Percentiles rank a stretch among this genome's conserved stretches.
These are phyloP conservation scores for Macrocybe gigantea DNA, from an alignment of 768 basidiomycete species.

Conservation along the genomic window DNA sequence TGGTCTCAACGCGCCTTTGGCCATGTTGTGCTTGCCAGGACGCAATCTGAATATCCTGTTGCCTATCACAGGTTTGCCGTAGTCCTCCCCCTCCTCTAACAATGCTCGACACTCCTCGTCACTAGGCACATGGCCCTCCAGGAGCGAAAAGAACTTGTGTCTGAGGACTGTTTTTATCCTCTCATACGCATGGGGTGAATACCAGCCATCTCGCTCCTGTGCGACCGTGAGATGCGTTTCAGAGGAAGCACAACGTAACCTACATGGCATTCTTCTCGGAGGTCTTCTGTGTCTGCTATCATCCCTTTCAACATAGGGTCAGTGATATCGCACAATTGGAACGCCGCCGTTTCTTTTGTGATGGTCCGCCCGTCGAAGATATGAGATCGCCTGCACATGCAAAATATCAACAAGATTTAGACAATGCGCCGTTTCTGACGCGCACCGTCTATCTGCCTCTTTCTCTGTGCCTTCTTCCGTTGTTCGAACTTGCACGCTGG, in stretches of 20 bases:
- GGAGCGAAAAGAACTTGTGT: constrained; percentile 77
- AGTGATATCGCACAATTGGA: constrained; percentile 88
- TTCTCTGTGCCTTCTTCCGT: constrained; percentile 31
- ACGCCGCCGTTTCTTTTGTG: constrained; percentile 84
- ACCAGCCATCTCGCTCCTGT: constrained; percentile 90
- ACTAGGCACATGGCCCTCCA: constrained; percentile 66
- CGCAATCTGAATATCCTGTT: constrained; percentile 47
- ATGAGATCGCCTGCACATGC: constrained; percentile 54
- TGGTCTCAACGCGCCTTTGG: constrained; percentile 74
- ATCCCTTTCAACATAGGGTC: constrained; percentile 81
- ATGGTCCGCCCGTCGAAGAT: constrained; percentile 83
- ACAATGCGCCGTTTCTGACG: not conserved
- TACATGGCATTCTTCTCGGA: constrained; percentile 73
- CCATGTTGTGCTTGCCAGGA: constrained; percentile 82
- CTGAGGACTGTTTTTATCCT: constrained; percentile 81
- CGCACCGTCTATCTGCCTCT: constrained; percentile 41
- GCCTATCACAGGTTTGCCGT: constrained; percentile 31
- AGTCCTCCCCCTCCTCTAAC: constrained; percentile 37
- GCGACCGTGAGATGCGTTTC: not conserved
- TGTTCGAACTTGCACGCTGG: constrained; percentile 32
- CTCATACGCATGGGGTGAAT: constrained; percentile 66
- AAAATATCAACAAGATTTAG: constrained; percentile 4
- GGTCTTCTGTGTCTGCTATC: constrained; percentile 67
- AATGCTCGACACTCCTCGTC: constrained; percentile 70
- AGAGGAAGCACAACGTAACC: constrained; percentile 19